Conservation (phyloP, 73 alveolate genomes). For the Urostyla sp. region DNA sequence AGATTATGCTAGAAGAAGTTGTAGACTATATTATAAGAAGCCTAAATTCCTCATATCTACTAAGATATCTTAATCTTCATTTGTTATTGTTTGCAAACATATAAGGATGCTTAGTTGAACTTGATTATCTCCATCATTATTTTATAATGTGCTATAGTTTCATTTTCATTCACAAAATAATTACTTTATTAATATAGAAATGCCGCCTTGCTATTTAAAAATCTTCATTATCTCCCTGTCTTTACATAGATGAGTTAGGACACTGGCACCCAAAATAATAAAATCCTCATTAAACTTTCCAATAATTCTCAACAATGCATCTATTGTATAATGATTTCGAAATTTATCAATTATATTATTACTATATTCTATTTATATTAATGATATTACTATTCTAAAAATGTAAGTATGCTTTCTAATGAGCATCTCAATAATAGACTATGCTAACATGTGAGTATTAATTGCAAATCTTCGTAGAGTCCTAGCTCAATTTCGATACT, state of each 20-base stretch:
- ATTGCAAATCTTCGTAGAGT: conserved; percentile 55
- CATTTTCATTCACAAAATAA: background rate
- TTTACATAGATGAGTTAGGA: conserved; percentile 50
- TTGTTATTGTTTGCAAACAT: conserved; percentile 62
- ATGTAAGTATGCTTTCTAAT: conserved; percentile 60
- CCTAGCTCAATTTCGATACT: background rate
- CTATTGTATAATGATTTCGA: conserved; percentile 56
- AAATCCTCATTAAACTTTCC: conserved; percentile 66
- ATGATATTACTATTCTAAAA: conserved; percentile 48
- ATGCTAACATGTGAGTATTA: conserved; percentile 67
- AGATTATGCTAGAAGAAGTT: conserved; percentile 30
- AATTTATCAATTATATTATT: conserved; percentile 15
- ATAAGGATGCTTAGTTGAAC: conserved; percentile 58
- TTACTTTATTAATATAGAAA: conserved; percentile 51
- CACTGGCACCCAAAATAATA: conserved; percentile 51
- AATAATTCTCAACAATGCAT: conserved; percentile 53
- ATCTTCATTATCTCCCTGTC: conserved; percentile 42
- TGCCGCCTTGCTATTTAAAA: conserved; percentile 50
- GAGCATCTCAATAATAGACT: conserved; percentile 62
- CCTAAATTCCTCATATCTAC: conserved; percentile 66
- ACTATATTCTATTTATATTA: background rate
- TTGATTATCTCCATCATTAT: conserved; percentile 36
- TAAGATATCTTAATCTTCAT: conserved; percentile 66
- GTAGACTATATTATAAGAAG: conserved; percentile 49
- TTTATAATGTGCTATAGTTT: background rate